A percentile compares a stretch with the other conserved stretches of the same genome.
Conservation (phyloP, 2,329 filamentous ascomycete species). For the Monosporascus cannonballus region DNA sequence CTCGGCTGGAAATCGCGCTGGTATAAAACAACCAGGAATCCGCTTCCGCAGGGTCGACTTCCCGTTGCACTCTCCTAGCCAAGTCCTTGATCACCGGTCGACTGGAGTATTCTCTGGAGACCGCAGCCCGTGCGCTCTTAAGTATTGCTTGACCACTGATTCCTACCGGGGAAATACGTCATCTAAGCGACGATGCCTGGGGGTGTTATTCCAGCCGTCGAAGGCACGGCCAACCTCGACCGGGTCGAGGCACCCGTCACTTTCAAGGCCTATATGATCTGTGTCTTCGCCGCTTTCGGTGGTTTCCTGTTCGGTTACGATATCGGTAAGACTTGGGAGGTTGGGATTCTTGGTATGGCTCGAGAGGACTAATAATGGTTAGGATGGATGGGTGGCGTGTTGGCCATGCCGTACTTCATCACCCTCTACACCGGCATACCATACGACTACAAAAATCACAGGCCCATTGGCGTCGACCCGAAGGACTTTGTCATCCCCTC, state of each 20-base stretch:
- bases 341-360: constrained; percentile 28
- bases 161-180: neutral
- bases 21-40: too few relatives aligned
- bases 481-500: constrained; percentile 37
- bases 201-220: constrained; percentile 15
- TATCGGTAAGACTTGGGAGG: constrained; percentile 44
- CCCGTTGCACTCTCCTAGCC: too few relatives aligned
- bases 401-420: constrained; percentile 35
- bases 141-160: constrained; percentile 8
- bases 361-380: constrained; percentile 13
- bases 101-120: neutral
- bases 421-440: constrained; percentile 32
- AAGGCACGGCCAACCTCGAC: constrained; percentile 43
- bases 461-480: constrained; percentile 18
- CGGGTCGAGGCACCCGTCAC: constrained; percentile 64
- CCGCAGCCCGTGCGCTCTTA: constrained; percentile 12
- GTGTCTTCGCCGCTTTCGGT: constrained; percentile 65
- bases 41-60: too few relatives aligned
- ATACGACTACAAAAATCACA: constrained; percentile 21
- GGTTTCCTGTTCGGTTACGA: constrained; percentile 77
- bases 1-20: neutral
- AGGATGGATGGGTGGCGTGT: constrained; percentile 48
- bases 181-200: constrained; percentile 21
- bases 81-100: too few relatives aligned
- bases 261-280: constrained; percentile 62